Evolutionary conservation across 164 flowering plant genomes (phyloP).

Genomic region (Piper longum): DNA sequence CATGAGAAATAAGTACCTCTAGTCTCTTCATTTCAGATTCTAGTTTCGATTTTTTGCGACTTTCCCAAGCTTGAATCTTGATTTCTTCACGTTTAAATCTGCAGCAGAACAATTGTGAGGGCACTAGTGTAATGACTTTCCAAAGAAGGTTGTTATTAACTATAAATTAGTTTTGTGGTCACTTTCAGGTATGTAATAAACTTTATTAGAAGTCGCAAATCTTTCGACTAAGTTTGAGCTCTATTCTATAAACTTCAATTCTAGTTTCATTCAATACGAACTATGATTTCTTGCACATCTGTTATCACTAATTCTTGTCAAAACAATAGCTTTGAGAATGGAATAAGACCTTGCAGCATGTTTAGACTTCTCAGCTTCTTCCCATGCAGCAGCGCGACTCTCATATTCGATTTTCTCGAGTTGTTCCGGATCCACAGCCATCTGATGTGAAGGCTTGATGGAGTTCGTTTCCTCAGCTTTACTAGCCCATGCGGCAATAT

Average conservation of each 20-base stretch:
- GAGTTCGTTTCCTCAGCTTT: slow-evolving; percentile 55
- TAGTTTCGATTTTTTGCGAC: slow-evolving; percentile 55
- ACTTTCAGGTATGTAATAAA: too few species aligned
- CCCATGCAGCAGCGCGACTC: slow-evolving; percentile 80
- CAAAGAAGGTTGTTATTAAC: too few species aligned
- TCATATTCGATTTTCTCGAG: slow-evolving; percentile 33
- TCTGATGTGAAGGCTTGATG: slow-evolving; percentile 13
- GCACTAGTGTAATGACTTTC: neutral
- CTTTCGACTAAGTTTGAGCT: too few species aligned
- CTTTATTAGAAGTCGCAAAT: too few species aligned
- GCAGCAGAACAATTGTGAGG: slow-evolving; percentile 3
- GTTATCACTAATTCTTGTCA: too few species aligned
- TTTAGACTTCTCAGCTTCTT: slow-evolving; percentile 77
- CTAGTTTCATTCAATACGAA: too few species aligned
- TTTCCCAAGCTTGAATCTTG: slow-evolving; percentile 87
- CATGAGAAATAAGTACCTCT: slow-evolving; percentile 35
- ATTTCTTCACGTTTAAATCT: slow-evolving; percentile 78
- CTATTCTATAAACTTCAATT: too few species aligned
- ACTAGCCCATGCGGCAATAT: slow-evolving; percentile 93
- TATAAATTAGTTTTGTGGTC: too few species aligned
- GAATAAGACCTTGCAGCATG: slow-evolving; percentile 61
- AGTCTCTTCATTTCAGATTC: slow-evolving; percentile 69
- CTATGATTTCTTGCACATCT: too few species aligned
- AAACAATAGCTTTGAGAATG: neutral
- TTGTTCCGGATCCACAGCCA: slow-evolving; percentile 19